Evolutionary conservation across 768 basidiomycete species (phyloP).

Genomic region (Lactifluus hygrophoroides): DNA sequence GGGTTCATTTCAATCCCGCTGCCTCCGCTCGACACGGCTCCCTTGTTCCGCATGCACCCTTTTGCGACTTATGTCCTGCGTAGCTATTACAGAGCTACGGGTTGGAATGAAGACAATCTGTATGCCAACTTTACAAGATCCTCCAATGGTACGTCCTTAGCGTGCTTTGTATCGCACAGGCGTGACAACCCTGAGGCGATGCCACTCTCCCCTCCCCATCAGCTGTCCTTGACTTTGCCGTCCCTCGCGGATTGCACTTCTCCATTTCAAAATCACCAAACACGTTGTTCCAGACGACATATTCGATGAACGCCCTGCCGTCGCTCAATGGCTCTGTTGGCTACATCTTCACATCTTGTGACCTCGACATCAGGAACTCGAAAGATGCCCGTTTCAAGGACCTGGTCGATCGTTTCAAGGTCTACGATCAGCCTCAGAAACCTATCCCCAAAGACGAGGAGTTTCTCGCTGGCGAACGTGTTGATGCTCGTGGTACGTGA

Average conservation of each 20-base stretch:
- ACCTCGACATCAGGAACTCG: constrained; percentile 62
- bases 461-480: constrained; percentile 72
- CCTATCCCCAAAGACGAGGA: constrained; percentile 75
- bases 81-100: constrained; percentile 84
- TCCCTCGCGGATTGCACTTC: constrained; percentile 73
- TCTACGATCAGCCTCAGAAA: constrained; percentile 71
- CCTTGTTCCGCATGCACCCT: constrained; percentile 68
- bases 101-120: constrained; percentile 96
- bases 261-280: constrained; percentile 86
- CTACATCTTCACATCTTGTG: constrained; percentile 88
- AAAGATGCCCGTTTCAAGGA: constrained; percentile 75
- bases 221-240: constrained; percentile 89
- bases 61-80: constrained; percentile 84
- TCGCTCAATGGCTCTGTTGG: constrained; percentile 88
- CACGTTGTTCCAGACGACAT: constrained; percentile 79
- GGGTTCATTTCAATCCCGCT: too few species aligned
- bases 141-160: constrained; percentile 57
- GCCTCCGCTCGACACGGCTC: too few species aligned
- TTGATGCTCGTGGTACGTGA: constrained; percentile 62
- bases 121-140: constrained; percentile 86
- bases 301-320: constrained; percentile 88
- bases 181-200: not conserved
- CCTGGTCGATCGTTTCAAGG: constrained; percentile 81
- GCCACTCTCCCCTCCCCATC: constrained; percentile 3
- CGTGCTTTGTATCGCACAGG: not conserved